Percentiles rank a stretch among this genome's conserved stretches.
phyloP scores from a whole-genome alignment of 495 filamentous ascomycete species.

The Podospora pseudopauciseta region DNA sequence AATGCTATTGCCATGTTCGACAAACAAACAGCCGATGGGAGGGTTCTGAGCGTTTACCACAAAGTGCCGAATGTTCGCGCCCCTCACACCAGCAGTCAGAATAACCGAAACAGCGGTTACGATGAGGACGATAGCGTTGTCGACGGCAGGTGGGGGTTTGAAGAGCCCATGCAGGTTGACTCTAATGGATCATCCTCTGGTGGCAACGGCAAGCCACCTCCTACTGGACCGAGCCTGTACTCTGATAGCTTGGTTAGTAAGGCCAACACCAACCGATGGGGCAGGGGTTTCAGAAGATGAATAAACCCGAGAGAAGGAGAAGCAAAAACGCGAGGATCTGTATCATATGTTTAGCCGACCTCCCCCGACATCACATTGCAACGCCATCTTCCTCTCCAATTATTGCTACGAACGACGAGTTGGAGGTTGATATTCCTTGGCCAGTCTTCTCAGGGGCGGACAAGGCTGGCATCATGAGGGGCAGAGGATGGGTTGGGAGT shows the following conservation, averaged over 20 bases:
- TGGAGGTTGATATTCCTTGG: neutral
- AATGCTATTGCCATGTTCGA: constrained; percentile 80
- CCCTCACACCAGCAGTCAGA: neutral
- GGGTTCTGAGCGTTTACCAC: constrained; percentile 70
- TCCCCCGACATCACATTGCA: neutral
- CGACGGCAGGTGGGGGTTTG: constrained; percentile 21
- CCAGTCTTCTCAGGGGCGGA: neutral
- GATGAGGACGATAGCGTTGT: constrained; percentile 13
- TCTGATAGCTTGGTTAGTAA: constrained; percentile 14
- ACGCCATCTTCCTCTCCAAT: neutral
- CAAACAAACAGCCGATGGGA: constrained; percentile 87
- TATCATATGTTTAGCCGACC: neutral
- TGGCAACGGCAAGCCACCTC: constrained; percentile 4
- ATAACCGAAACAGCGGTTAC: neutral
- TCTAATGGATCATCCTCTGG: neutral
- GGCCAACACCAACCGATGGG: constrained; percentile 18
- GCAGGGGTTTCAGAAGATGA: constrained; percentile 12
- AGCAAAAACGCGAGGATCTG: neutral
- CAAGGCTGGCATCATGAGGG: neutral
- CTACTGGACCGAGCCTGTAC: constrained; percentile 14
- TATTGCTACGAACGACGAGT: neutral
- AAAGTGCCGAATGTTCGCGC: constrained; percentile 44
- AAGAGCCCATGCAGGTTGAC: constrained; percentile 9
- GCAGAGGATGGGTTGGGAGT: neutral
- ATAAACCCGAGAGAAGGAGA: neutral